These are phyloP conservation scores for Lactarius vividus DNA, from an alignment of 768 basidiomycete genomes.

Conservation along the genomic window DNA sequence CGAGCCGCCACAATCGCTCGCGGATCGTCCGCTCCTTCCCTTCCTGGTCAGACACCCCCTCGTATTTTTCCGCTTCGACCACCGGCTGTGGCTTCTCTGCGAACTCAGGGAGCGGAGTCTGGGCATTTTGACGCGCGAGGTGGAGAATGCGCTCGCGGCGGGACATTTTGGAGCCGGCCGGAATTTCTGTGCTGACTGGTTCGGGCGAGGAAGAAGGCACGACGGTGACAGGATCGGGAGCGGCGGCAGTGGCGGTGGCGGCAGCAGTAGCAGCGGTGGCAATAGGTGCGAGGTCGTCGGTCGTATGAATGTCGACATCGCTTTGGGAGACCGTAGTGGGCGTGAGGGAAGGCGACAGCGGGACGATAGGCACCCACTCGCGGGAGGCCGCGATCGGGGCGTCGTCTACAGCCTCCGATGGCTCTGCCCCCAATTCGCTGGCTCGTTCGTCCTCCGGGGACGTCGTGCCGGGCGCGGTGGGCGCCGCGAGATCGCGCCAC, in stretches of 20 bases:
- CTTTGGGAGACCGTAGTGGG: not conserved
- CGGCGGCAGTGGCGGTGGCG: no score
- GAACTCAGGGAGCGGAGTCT: slow-evolving; percentile 21
- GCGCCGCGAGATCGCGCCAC: slow-evolving; percentile 5
- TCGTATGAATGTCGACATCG: no score
- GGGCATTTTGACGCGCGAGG: slow-evolving; percentile 24
- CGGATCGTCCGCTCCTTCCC: slow-evolving; percentile 23
- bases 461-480: not conserved
- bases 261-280: not conserved
- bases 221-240: not conserved
- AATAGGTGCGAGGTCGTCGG: not conserved
- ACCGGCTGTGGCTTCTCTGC: not conserved
- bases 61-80: not conserved
- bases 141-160: slow-evolving; percentile 25
- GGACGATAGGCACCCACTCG: slow-evolving; percentile 16
- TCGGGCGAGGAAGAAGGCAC: not conserved
- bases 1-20: slow-evolving; percentile 26
- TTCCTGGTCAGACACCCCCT: slow-evolving; percentile 13
- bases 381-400: not conserved
- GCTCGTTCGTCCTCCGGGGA: not conserved
- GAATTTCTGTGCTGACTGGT: no score
- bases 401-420: no score
- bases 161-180: not conserved
- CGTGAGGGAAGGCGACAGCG: not conserved
- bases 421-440: no score